Evolutionary conservation across 2,329 filamentous ascomycete species (phyloP), one percentile per base, ranked within the genome.

Genomic region (Cladophialophora chaetospira): DNA sequence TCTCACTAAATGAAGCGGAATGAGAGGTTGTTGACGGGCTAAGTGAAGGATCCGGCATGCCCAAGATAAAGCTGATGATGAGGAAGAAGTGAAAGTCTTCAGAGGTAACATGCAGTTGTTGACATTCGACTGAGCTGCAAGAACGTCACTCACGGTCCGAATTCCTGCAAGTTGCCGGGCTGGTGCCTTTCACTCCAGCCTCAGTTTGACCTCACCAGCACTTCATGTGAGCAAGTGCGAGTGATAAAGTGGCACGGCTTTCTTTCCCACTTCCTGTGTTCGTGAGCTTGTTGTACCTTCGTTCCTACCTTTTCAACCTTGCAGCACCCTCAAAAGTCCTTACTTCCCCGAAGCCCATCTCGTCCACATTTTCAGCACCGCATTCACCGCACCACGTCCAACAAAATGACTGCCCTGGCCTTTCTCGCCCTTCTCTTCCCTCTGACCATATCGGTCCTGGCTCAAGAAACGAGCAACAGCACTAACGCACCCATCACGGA

Each of bases 401-500:
- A n/a, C 57, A 61, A 40, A 13, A 64, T 57, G 45, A 67, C 67
- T 63, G 55, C 65, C 45, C 45, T 61, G 36, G 57, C 57, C 38
- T 26, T 65, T 36, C 19, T 68, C 42, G 29, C 64, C 33, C 52
- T 56, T 40, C 49, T 59, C 40, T 54, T 63, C 44, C 52, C 68
- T 58, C 53, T 68, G 47, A 61, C 63, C 42, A 55, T 67, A 44
- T 44, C 47, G 10, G 66, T 61, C 49, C 49, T 63, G 21, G 62
- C 63, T 11, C 60, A 64, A 46, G 35, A 50, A 47, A 57, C 65
- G 21, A 63, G 61, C 58, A 52, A 65, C 51, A 70, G 77, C 13
- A 76, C 74, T 50, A 75, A 83, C 64, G 84, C 86, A 42, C 70
- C 76, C 8, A 68, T 78, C 36, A 76, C 82, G 15, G 71, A 68